Evolutionary conservation across 2,329 filamentous ascomycete species (phyloP), one percentile per base, ranked within the genome.

Genomic region (Fusarium sp.): DNA sequence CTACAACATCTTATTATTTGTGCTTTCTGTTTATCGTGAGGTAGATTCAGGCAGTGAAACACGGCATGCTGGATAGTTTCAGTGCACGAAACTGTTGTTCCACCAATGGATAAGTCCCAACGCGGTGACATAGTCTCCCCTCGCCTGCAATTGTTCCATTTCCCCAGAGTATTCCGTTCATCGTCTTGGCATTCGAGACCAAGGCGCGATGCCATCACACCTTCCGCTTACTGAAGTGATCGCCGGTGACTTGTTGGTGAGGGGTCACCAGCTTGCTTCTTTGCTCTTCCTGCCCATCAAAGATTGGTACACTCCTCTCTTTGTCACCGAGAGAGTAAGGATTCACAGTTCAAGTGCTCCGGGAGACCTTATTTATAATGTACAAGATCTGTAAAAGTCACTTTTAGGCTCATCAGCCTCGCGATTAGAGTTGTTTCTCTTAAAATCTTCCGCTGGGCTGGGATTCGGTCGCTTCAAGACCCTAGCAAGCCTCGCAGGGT

Each of bases 401-500:
- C 11, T 7, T 10, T 22, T 30, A n/a, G 30, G 38, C 47, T 33
- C 24, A 33, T 36, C 24, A 42, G 31, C 26, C 36, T 57, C 22
- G 28, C 2, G n/a, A 56, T 61, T 61, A 57, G 26, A 33, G n/a
- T 61, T 61, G 15, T 61, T 61, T 44, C 31, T 24, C 39, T 36
- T 1, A 28, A 41, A 44, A 31, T 16, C 4, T 7, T 54, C 50
- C 8, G 10, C 20, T 36, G n/a, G 18, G 31, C n/a, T n/a, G 15
- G 35, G 30, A 62, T 55, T 53, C 45, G 65, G 7, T 41, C 59
- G 59, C 51, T 53, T 70, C 28, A 69, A 63, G 8, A 57, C 28
- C 28, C 24, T 6, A 15, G 39, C 20, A 45, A 12, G 18, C 11
- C 9, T 38, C 10, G 6, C 45, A 70, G 22, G 60, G 41, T n/a